Conservation (phyloP, 257 asterid genomes). For the Linaria vulgaris region DNA sequence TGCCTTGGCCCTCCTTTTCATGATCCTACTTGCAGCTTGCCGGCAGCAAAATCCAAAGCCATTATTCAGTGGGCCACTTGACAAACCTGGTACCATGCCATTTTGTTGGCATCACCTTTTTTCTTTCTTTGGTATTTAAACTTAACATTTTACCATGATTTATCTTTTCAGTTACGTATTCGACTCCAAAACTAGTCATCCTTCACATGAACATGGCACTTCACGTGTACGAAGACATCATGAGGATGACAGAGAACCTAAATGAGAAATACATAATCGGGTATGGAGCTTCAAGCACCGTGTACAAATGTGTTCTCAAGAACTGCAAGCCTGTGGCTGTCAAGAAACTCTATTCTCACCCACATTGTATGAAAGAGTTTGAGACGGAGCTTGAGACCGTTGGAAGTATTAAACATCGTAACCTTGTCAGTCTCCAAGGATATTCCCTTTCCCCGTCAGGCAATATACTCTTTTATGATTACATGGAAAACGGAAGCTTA, state of each 20-base stretch:
- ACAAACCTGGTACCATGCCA: slow-evolving; percentile 66
- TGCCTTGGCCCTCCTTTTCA: slow-evolving; percentile 70
- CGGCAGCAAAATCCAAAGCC: slow-evolving; percentile 63
- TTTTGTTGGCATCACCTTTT: slow-evolving; percentile 1
- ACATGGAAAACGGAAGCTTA: slow-evolving; percentile 96
- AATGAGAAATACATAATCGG: slow-evolving; percentile 87
- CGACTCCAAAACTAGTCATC: slow-evolving; percentile 85
- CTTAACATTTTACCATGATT: background rate
- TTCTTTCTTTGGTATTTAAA: no score
- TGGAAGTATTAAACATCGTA: slow-evolving; percentile 92
- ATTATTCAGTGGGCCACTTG: slow-evolving; percentile 59
- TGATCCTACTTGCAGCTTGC: slow-evolving; percentile 82
- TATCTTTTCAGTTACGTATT: slow-evolving; percentile 50
- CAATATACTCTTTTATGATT: slow-evolving; percentile 82
- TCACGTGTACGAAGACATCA: slow-evolving; percentile 88
- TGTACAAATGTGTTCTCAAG: slow-evolving; percentile 85
- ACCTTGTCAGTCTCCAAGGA: slow-evolving; percentile 89
- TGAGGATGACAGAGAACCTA: slow-evolving; percentile 92
- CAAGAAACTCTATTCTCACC: slow-evolving; percentile 80
- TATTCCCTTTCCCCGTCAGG: slow-evolving; percentile 83
- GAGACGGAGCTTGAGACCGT: slow-evolving; percentile 91
- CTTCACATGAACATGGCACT: slow-evolving; percentile 99
- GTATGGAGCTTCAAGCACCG: slow-evolving; percentile 91
- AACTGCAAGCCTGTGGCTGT: slow-evolving; percentile 92
- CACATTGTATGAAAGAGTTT: slow-evolving; percentile 78